These are phyloP conservation scores for Cenchrus americanus DNA, from an alignment of 176 grass and related monocot genomes.

Conservation along the genomic window DNA sequence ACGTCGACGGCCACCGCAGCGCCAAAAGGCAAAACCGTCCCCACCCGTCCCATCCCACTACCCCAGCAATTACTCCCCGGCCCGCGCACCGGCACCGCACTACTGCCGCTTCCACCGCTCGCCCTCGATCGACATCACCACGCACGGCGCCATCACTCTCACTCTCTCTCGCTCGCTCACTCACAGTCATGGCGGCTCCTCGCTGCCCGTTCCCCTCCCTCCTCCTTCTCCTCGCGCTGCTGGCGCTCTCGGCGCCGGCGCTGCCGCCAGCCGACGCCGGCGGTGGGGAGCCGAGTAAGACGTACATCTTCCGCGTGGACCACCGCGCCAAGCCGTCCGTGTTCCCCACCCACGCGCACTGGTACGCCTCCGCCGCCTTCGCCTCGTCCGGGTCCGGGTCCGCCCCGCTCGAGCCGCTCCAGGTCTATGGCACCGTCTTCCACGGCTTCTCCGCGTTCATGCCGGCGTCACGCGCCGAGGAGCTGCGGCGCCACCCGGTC, in stretches of 20 bases:
- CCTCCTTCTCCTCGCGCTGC: constrained; percentile 41
- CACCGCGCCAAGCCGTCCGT: constrained; percentile 66
- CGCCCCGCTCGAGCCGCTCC: constrained; percentile 57
- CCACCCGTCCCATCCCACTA: constrained; percentile 33
- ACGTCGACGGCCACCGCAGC: constrained; percentile 22
- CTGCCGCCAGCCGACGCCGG: not conserved
- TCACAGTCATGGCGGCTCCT: constrained; percentile 50
- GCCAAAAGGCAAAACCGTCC: not conserved
- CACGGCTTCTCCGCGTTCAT: constrained; percentile 86
- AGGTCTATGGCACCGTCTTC: constrained; percentile 88
- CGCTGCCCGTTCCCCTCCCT: constrained; percentile 19
- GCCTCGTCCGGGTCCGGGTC: not conserved
- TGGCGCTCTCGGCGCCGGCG: constrained; percentile 12
- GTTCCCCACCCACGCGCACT: constrained; percentile 74
- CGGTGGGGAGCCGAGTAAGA: constrained; percentile 41
- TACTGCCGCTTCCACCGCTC: constrained; percentile 25
- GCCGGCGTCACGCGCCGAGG: constrained; percentile 48
- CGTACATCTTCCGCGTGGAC: constrained; percentile 87
- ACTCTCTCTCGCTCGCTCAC: no score
- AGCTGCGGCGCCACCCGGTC: constrained; percentile 62
- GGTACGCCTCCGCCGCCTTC: constrained; percentile 81
- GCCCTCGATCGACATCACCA: not conserved
- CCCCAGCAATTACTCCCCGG: constrained; percentile 29
- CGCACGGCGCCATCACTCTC: not conserved
- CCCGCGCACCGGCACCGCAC: constrained; percentile 22